Base-by-base conservation (phyloP, 306 rosid species). In the Rosa lucieae region DNA sequence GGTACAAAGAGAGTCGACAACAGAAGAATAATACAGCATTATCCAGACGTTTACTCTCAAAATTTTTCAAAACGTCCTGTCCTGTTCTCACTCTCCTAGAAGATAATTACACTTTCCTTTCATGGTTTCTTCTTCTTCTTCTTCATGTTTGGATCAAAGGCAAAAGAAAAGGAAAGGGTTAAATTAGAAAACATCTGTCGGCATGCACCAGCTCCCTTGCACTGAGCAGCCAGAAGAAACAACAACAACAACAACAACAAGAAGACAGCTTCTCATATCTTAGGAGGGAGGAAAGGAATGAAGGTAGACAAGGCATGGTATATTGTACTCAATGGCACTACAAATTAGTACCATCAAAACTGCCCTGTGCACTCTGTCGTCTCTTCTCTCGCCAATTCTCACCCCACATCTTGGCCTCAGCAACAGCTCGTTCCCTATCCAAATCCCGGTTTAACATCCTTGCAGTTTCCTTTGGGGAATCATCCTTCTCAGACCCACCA, bases 381-480 rank as follows among this genome's bases (percentile, higher is more conserved):
- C 98, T 83, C 77, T 93, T 88, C 68, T 93, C 97, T 74, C 98
- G 89, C 94, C 85, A 89, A 82, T 93, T 93, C 88, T 93, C 97
- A 70, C 97, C 98, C 98, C 98, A 93, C 94, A 88, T 86, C 88
- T 91, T 93, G 40, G 98, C 98, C 85, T 93, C 98, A 15, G 98
- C 98, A 43, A 93, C 98, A 8, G 97, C 94, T 26, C 98, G 92
- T 81, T 93, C 94, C 83, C 97, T 88, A 40, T 89, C 97, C 66
- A 91, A 83, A 80, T 91, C 94, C 82, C 90, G 81, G 88, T 87
- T 87, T 76, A 88, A 75, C 80, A 93, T 91, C 82, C 90, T 83
- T 11, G 89, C 97, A 6, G 92, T 88, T 85, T 93, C 98, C 79
- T 83, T 87, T 0, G 98, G 98, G 46, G 98, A 93, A 58, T 91